Evolutionary conservation across 805 yeast genomes (phyloP).

Genomic region (Wickerhamiella spandovensis): DNA sequence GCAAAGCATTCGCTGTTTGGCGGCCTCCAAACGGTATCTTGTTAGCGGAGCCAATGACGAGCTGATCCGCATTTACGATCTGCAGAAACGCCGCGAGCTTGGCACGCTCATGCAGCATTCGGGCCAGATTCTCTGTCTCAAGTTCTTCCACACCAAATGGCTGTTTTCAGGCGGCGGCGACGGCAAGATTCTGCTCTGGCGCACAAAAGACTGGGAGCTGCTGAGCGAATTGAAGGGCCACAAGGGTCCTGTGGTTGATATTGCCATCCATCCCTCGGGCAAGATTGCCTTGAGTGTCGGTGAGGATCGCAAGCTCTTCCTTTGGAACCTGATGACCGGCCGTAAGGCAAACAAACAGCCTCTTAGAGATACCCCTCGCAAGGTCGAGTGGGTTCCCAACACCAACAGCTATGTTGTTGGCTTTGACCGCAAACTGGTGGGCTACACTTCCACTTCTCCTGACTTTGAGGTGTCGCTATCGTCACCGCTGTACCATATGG

Average conservation of each 20-base stretch:
- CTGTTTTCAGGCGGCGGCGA: slow-evolving; percentile 82
- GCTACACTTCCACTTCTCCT: slow-evolving; percentile 41
- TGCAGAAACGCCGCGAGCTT: slow-evolving; percentile 84
- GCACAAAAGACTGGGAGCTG: slow-evolving; percentile 93
- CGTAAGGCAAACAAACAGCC: slow-evolving; percentile 80
- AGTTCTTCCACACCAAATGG: slow-evolving; percentile 59
- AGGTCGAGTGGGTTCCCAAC: slow-evolving; percentile 40
- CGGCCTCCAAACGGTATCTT: slow-evolving; percentile 66
- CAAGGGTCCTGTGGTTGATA: slow-evolving; percentile 64
- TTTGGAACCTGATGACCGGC: slow-evolving; percentile 96
- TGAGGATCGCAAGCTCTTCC: slow-evolving; percentile 64
- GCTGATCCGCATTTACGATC: slow-evolving; percentile 84
- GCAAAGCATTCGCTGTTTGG: slow-evolving; percentile 72
- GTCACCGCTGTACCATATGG: slow-evolving; percentile 55
- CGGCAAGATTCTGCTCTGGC: slow-evolving; percentile 81
- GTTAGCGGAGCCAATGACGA: slow-evolving; percentile 95
- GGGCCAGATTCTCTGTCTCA: slow-evolving; percentile 71
- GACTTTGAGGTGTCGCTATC: slow-evolving; percentile 30
- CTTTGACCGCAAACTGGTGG: slow-evolving; percentile 44
- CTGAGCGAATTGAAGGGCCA: slow-evolving; percentile 86
- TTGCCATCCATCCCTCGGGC: slow-evolving; percentile 83
- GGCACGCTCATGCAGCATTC: slow-evolving; percentile 82
- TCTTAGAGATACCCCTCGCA: slow-evolving; percentile 17
- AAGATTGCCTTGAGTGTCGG: slow-evolving; percentile 83
- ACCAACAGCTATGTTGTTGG: slow-evolving; percentile 62